Base-by-base conservation (phyloP, 2,329 filamentous ascomycete genomes). In the Incumbomyces delicatus region DNA sequence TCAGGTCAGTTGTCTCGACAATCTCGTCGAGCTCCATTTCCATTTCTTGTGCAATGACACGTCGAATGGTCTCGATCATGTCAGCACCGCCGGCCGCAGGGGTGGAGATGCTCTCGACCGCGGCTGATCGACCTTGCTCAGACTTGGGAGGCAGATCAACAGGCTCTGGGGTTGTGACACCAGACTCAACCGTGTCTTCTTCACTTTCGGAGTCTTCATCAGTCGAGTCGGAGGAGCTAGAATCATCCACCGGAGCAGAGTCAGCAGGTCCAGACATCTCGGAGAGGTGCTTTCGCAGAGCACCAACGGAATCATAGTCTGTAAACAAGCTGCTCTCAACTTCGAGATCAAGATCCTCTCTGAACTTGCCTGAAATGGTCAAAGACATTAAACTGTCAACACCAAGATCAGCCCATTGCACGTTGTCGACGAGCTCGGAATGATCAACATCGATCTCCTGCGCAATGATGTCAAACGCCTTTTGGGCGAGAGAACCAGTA, bases 321-420 rank as follows among this genome's bases (percentile, higher is more conserved):
- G 75, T 76, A 64, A 80, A 80, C 17, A 80, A 64, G 22, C 73
- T 73, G 10, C 75, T 76, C 47, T 74, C 71, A 47, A 80, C 72
- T 44, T 79, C 76, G 51, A 80, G 64, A 50, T 77, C 72, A 17
- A 80, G 67, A 38, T 80, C 77, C 58, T 80, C 77, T 34, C 76
- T 74, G 63, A 80, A 78, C 57, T 74, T 74, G 53, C 76, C 76
- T 37, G 76, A 78, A 53, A 80, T 77, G 22, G 76, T 79, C 47
- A 80, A 58, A 1, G 77, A 78, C 52, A 80, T 71, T 14, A 80
- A 66, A 6, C 77, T 80, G 61, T 80, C 77, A 29, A 80, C 76
- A 49, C 77, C 77, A 18, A 80, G 72, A 56, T 80, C 77, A 53
- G 78, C 75, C 54, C 80, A 80, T 41, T 75, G 73, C 44, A 77